Evolutionary conservation across 75 land plant species (phyloP), one percentile per base, ranked within the genome.

Genomic region (Chamaecyparis obtusa): DNA sequence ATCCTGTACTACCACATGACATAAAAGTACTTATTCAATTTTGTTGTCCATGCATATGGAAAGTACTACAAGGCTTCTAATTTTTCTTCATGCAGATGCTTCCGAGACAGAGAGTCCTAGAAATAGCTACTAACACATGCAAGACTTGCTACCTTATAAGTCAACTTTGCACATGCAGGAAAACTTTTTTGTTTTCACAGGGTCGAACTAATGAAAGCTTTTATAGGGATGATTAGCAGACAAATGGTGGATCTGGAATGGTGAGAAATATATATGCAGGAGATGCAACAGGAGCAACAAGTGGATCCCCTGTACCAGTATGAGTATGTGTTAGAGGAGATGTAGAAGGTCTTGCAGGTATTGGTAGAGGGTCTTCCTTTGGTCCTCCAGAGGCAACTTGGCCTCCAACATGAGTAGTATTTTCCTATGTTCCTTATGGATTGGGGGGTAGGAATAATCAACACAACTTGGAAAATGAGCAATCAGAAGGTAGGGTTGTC

Each of bases 1-100:
- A 92, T 97, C 41, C 89, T 94, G n/a, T 97, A 96, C 75, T 97
- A 96, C 86, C 97, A 96, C 88, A 97, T 97, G 99, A 90, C 94
- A 14, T 97, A n/a, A 10, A 71, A 32, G 13, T 30, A 30, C 75
- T 71, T 11, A 71, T 71, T 71, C 75, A 71, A 30, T 87, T 85
- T 30, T 56, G 88, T n/a, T 8, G 88, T 41, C 15, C n/a, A 30
- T 86, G 44, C 49, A 37, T 83, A 41, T 83, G 43, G 9, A 48
- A 10, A 84, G 46, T 84, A 54, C 35, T 55, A 19, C 16, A 84
- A 35, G 49, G 39, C 44, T 56, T 51, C 51, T 84, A 41, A 24
- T 56, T 9, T 49, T 55, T 37, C 57, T 64, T 89, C 32, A 30
- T 87, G 85, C 93, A 97, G 99, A 95, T 94, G 92, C 98, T 97